Base-by-base conservation (phyloP, 1,284 basidiomycete genomes). In the Naganishia albida region DNA sequence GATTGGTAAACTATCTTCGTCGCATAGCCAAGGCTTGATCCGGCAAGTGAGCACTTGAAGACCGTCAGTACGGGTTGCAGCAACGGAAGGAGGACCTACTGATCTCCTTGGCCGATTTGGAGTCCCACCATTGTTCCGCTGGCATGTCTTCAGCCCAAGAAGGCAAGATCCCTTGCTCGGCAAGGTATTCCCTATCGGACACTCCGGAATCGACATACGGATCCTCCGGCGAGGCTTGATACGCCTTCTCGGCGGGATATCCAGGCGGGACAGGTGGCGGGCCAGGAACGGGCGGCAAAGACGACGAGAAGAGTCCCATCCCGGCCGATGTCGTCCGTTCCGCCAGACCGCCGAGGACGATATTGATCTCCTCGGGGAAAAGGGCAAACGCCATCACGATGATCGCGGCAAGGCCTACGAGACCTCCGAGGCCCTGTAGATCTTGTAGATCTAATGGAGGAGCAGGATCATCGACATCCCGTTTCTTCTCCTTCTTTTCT, bases 331-430 rank as follows among this genome's bases (percentile, higher is more conserved):
- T 34, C 59, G 60, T 44, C 62, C 18, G n/a, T 43, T 51, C 26
- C 34, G 51, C 20, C 0, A 62, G 49, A 1, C 54, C 42, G 6
- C 30, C 42, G 7, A 64, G 23, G 25, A 62, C 51, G 16, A 30
- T 49, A 30, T 67, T 62, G n/a, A 67, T 20, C 39, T 68, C 67
- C 26, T 68, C 63, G 3, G 67, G 67, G 39, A 68, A 68, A 16
- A 68, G 28, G 15, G 63, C 56, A 57, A 68, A 65, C n/a, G 59
- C 64, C 51, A 68, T 42, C 23, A 68, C 59, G 13, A 68, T 48
- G 20, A 68, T 23, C 40, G 64, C 67, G 7, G 59, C 59, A 8
- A 68, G 26, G 1, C 63, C 67, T 8, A 68, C 59, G 30, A 68
- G 40, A 0, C 57, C 64, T 4, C 63, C 67, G 4, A 68, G 52